Evolutionary conservation across 768 basidiomycete genomes (phyloP), one percentile per base, ranked within the genome.

Genomic region (Pulveroboletus sp.): DNA sequence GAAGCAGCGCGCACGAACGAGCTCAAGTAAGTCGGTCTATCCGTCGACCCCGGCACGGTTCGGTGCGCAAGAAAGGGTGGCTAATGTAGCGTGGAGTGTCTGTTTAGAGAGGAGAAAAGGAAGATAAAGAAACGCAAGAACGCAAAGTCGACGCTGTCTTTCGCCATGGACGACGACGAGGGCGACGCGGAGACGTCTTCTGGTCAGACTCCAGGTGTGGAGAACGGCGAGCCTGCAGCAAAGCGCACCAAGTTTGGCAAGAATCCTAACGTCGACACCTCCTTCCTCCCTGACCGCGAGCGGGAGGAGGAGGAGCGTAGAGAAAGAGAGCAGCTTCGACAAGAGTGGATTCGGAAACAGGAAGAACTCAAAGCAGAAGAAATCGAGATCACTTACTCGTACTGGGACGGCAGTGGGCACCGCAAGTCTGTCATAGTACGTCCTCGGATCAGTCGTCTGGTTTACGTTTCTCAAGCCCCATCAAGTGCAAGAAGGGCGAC

Each of bases 391-490:
- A 86, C 86, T 0, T 99, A 97, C 63, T 96, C 93, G 0, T 99
- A 85, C 67, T 99, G 96, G 96, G 96, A 99, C 65, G 96, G 96
- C 11, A 93, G 88, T 61, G 96, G 96, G 0, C 96, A 98, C 71
- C 76, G 96, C 45, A 96, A 94, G 72, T 86, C 83, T 43, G 94
- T 95, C 14, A 76, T 73, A 60, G 95, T 95, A 61, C 69, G 89
- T 76, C 29, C 43, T 24, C 14, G 37, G 4, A 41, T 29, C 30
- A 23, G 11, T 22, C 16, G 9, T 41, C 34, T 23, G 16, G 31
- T 31, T 43, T 11, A 12, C 6, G 12, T 11, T 54, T 51, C 26
- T 37, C 10, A 51, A 30, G 0, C 13, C 3, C 45, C 51, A 24
- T 34, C 39, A 29, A 98, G 95, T 97, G 94, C 69, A 95, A 92